Conservation (phyloP, 495 filamentous ascomycete genomes). For the Acidiella bohemica region DNA sequence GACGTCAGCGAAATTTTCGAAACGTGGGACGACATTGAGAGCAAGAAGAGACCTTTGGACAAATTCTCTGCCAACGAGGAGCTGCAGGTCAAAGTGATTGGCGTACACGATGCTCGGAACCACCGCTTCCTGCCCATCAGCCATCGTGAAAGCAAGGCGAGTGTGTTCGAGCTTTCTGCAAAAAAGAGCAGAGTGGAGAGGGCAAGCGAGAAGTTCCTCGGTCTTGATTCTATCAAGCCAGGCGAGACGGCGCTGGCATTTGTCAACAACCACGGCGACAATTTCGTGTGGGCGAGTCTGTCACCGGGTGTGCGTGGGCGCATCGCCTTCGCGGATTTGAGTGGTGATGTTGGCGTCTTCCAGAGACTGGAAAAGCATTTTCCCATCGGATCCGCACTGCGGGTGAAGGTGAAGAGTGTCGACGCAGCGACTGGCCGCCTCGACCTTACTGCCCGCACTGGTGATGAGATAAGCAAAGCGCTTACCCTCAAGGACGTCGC, state of each 20-base stretch:
- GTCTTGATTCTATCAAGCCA: constrained; percentile 56
- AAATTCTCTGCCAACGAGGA: constrained; percentile 57
- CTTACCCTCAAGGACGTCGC: constrained; percentile 51
- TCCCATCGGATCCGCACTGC: constrained; percentile 74
- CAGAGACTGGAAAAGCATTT: constrained; percentile 67
- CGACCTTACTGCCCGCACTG: constrained; percentile 60
- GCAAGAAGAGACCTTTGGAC: constrained; percentile 63
- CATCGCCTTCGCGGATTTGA: constrained; percentile 65
- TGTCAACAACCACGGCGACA: constrained; percentile 70
- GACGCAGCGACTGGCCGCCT: constrained; percentile 59
- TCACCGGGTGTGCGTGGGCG: constrained; percentile 83
- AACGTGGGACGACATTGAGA: constrained; percentile 68
- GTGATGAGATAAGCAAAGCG: constrained; percentile 33
- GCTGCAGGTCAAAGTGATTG: constrained; percentile 63
- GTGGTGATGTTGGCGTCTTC: constrained; percentile 67
- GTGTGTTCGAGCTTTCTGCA: constrained; percentile 80
- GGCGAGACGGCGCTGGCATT: constrained; percentile 65
- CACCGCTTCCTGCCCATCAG: constrained; percentile 85
- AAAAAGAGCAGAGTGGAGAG: constrained; percentile 53
- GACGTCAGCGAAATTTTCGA: constrained; percentile 85
- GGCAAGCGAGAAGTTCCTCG: constrained; percentile 43
- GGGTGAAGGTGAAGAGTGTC: constrained; percentile 61
- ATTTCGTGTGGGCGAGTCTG: constrained; percentile 75
- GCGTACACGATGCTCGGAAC: constrained; percentile 78
- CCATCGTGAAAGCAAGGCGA: constrained; percentile 59